Conservation (phyloP, 1,284 basidiomycete genomes). For the Trametes versicolor region DNA sequence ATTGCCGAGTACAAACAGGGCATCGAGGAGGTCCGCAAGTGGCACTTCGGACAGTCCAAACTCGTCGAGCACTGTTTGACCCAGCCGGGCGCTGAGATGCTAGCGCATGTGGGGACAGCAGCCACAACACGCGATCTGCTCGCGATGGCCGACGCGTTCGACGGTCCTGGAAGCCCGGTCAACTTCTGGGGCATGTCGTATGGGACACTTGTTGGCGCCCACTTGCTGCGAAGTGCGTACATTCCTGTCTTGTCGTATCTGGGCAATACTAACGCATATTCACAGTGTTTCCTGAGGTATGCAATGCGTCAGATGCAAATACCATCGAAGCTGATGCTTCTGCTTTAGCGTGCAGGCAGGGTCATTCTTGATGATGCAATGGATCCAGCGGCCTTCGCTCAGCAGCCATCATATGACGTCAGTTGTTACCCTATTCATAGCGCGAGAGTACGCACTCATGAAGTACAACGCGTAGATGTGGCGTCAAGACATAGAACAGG, state of each 20-base stretch:
- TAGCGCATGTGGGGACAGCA: constrained; percentile 26
- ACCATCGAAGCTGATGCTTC: background rate
- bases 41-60: constrained; percentile 10
- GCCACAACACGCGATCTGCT: constrained; percentile 27
- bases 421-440: background rate
- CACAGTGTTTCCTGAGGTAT: background rate
- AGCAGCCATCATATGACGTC: background rate
- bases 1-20: background rate
- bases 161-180: constrained; percentile 24
- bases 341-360: background rate
- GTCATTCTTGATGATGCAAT: background rate
- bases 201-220: constrained; percentile 24
- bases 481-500: background rate
- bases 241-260: background rate
- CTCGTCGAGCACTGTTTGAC: constrained; percentile 13
- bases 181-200: constrained; percentile 25
- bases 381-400: background rate
- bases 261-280: too few species aligned
- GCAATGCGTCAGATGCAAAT: background rate
- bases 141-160: constrained; percentile 28
- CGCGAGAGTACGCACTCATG: background rate
- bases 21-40: background rate
- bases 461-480: background rate
- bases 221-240: constrained; percentile 24
- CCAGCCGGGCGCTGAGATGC: background rate